phyloP scores from a whole-genome alignment of 495 filamentous ascomycete species.

The Geoglossum glabrum region DNA sequence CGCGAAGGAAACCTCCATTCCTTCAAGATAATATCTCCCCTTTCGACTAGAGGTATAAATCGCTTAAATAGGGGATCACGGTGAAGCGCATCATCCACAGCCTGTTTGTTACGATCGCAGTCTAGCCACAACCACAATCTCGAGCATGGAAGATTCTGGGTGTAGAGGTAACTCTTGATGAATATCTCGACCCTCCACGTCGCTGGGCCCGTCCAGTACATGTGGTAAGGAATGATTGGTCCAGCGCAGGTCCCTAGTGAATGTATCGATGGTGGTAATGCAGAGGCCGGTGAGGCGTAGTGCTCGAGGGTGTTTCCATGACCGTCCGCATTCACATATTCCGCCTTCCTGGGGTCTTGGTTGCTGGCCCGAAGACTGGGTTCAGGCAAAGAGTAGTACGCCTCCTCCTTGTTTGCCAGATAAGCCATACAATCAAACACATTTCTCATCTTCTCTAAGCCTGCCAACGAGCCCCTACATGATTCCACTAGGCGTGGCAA shows the following conservation, averaged over 20 bases:
- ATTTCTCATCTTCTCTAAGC: constrained; percentile 32
- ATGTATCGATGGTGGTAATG: constrained; percentile 15
- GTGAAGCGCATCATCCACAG: constrained; percentile 27
- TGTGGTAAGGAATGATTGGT: constrained; percentile 33
- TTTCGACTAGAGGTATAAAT: constrained; percentile 31
- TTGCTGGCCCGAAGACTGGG: constrained; percentile 18
- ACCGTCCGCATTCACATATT: constrained; percentile 23
- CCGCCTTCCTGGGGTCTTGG: constrained; percentile 22
- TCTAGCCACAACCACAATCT: constrained; percentile 34
- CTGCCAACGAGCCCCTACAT: constrained; percentile 27
- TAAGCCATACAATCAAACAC: constrained; percentile 32
- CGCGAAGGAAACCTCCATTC: constrained; percentile 32
- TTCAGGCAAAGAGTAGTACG: constrained; percentile 27
- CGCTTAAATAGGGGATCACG: constrained; percentile 28
- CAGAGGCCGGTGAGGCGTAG: constrained; percentile 7
- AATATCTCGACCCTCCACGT: constrained; percentile 38
- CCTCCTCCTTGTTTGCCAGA: constrained; percentile 23
- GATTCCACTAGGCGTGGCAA: constrained; percentile 27
- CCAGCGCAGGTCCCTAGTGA: constrained; percentile 28
- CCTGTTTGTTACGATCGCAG: constrained; percentile 25
- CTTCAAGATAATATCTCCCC: constrained; percentile 31
- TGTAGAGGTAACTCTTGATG: constrained; percentile 35
- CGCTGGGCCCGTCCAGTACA: constrained; percentile 37
- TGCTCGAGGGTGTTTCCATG: constrained; percentile 18
- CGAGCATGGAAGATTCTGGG: constrained; percentile 33